Base-by-base conservation (phyloP, 768 basidiomycete genomes). In the Leucocoprinus sp. region DNA sequence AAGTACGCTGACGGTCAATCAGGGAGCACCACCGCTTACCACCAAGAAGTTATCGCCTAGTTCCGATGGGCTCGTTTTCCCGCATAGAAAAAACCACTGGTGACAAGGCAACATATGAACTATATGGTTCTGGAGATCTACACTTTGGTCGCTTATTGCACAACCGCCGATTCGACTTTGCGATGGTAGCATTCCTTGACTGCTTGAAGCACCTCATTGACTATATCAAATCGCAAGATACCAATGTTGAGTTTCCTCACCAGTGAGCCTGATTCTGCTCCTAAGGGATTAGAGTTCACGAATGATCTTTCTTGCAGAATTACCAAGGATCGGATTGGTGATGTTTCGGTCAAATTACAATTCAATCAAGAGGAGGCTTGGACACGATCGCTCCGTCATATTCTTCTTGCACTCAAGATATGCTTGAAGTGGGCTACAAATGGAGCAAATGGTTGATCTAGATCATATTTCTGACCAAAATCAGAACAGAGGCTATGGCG, bases 21-120 rank as follows among this genome's bases (percentile, higher is more conserved):
- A 24, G 18, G 29, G 26, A 31, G 39, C 18, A 27, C 39, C 21
- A 37, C 29, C 42, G 29, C 39, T 33, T 24, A 50, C 37, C 42
- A 18, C 17, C 19, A 19, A 9, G 15, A 50, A 96, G 93, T 51
- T 96, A 95, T 59, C 84, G 84, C 33, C 69, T 98, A 37, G 73
- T 93, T 19, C 93, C 96, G 1, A 85, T 95, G 77, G 96, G 95
- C 1, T 95, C 92, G 1, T 95, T 92, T 60, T 96, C 93, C 14
- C 76, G 87, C 15, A 88, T 99, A 31, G 92, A 97, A 64, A 82
- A 78, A 57, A 84, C 72, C 2, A 75, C 70, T 1, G 85, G 86
- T 4, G 88, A 91, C 59, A 90, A 90, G 63, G 75, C 83, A 15
- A 75, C 75, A 1, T 93, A 93, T 54, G 96, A 98, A 59, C 67